Evolutionary conservation across 306 rosid species (phyloP), one percentile per base, ranked within the genome.

Genomic region (Ziziphus jujuba): DNA sequence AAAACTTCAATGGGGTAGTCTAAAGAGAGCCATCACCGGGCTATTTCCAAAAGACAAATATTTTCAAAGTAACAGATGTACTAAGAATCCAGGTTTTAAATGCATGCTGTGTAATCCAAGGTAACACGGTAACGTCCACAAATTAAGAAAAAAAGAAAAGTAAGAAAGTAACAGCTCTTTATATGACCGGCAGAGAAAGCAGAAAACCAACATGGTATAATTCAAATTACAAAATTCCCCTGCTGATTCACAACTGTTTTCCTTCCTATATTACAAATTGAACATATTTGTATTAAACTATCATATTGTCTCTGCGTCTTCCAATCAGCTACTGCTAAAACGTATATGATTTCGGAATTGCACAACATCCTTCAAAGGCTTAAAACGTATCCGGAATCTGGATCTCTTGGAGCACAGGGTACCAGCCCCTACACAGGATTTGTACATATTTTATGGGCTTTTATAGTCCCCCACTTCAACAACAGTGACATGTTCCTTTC

Each of bases 361-460:
- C 67, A 77, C 45, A 45, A 48, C 35, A 49, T 66, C 43, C 62
- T 70, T 51, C 77, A 23, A 33, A 58, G 69, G 64, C 14, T 43
- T 16, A 28, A 59, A 24, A 55, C 47, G 36, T 50, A 67, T 36
- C 56, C 38, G 54, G 63, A 21, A 58, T 52, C 1, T 47, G 63
- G 20, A 56, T 52, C 1, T 47, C 44, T 36, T 69, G 45, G 56
- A 38, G 52, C 63, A 71, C 69, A 36, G 1, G 65, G 70, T 61
- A 67, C 61, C 74, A 61, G 72, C 73, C 38, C 40, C 61, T 36
- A 61, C 77, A 22, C 38, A 38, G 61, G 79, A 77, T 70, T 89
- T 87, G 74, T 87, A 87, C 87, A 84, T 73, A 66, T 61, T 36
- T 40, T 69, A 28, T 48, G 59, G 71, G 65, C 68, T 59, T 43